Conservation (phyloP, 352 stramenopile genomes). For the Plasmopara viticola region DNA sequence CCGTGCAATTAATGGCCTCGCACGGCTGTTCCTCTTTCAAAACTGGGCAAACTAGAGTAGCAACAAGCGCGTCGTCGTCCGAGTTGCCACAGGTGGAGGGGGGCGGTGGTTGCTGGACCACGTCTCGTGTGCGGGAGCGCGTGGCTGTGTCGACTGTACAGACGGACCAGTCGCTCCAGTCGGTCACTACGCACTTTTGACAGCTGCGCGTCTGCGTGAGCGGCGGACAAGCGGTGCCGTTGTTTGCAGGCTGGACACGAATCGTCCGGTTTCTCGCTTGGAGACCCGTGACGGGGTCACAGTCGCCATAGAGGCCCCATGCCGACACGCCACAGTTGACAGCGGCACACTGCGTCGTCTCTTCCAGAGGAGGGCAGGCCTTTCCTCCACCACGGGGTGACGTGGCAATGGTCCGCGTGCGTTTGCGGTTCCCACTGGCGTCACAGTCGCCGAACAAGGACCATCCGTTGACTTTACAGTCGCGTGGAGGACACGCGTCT, state of each 20-base stretch:
- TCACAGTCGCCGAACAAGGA: constrained; percentile 36
- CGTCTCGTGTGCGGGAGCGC: constrained; percentile 35
- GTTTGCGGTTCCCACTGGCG: constrained; percentile 28
- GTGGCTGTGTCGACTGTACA: constrained; percentile 29
- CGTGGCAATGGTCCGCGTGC: constrained; percentile 27
- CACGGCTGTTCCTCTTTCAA: constrained; percentile 39
- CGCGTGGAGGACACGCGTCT: constrained; percentile 27
- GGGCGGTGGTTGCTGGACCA: constrained; percentile 32
- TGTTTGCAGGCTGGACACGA: constrained; percentile 26
- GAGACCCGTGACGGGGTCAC: constrained; percentile 22
- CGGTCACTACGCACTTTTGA: constrained; percentile 40
- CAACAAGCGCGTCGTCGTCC: constrained; percentile 14
- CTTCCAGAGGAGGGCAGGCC: constrained; percentile 38
- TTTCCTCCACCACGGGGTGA: constrained; percentile 30
- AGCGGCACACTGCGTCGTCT: constrained; percentile 30
- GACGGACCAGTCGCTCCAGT: constrained; percentile 46
- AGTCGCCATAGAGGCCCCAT: constrained; percentile 45
- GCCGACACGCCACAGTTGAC: constrained; percentile 49
- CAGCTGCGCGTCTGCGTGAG: constrained; percentile 43
- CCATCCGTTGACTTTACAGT: constrained; percentile 59
- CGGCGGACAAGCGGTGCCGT: constrained; percentile 34
- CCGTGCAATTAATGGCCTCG: constrained; percentile 40
- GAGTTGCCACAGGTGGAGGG: constrained; percentile 22
- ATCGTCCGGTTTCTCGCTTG: constrained; percentile 38
- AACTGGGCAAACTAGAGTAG: constrained; percentile 24